Base-by-base conservation (phyloP, 192 early-diverging fungal species). In the Allomyces macrogynus region DNA sequence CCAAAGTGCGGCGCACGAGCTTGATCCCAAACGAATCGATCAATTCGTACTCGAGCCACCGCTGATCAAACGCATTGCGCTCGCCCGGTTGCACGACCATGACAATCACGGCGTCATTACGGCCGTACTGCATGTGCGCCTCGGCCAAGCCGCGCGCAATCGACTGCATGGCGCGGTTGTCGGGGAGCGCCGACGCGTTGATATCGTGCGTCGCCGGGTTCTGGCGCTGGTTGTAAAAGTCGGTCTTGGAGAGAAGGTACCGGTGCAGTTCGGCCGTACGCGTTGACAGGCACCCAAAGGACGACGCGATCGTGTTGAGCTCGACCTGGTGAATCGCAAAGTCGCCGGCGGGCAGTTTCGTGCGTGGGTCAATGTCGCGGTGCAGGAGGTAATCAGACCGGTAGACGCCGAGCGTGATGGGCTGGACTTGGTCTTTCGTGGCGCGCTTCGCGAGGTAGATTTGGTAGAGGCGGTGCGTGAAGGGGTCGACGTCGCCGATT, bases 331-430 rank as follows among this genome's bases (percentile, higher is more conserved):
- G 85, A 54, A 89, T 78, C 24, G 73, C 72, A 27, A 81, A 69
- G n/a, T 81, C 70, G 9, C 74, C 75, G 16, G 68, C 73, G 0
- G 62, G 65, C 0, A 66, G 66, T 5, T 74, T 72, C 2, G 73
- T 74, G 60, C 72, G 73, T 22, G 49, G 66, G 26, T 26, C 26
- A 26, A 26, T 26, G 32, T 77, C 73, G 42, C 81, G 72, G 71
- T 97, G 84, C 20, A 95, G 76, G 61, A 98, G 72, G 69, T 98
- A 98, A 74, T 98, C 95, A n/a, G 87, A 92, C 61, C 95, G 81
- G 74, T 92, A 87, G 23, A 96, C 77, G 61, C 90, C 93, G n/a
- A 97, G 67, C 24, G 80, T 81, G 12, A 84, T 81, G 23, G 81
- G 44, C 26, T 42, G 20, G 69, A 85, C 86, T 75, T 86, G 85